phyloP scores from a whole-genome alignment of 2,329 filamentous ascomycete species.

The Stachybotrys chlorohalonatus region DNA sequence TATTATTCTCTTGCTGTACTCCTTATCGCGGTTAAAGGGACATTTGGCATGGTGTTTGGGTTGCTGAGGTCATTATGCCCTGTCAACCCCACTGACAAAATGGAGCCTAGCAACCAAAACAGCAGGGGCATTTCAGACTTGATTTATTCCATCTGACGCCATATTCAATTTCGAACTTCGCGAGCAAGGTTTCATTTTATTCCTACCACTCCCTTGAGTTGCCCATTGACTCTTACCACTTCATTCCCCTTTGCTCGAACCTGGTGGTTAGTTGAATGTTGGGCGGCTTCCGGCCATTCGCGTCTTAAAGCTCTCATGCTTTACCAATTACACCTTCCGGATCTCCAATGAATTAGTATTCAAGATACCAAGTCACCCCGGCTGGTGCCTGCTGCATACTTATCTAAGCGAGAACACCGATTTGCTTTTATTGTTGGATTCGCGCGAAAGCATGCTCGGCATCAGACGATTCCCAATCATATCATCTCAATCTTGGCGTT shows the following conservation, averaged over 20 bases:
- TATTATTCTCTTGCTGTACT: not conserved
- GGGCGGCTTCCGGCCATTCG: not conserved
- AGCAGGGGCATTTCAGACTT: too few species aligned
- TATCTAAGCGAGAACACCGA: too few species aligned
- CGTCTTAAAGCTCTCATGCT: not conserved
- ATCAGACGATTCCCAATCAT: constrained; percentile 6
- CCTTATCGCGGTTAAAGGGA: not conserved
- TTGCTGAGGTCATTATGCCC: not conserved
- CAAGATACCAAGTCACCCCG: not conserved
- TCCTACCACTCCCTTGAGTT: too few species aligned
- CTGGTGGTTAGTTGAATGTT: too few species aligned
- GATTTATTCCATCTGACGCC: too few species aligned
- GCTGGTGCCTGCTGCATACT: too few species aligned
- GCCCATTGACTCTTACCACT: too few species aligned
- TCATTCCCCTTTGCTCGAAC: too few species aligned
- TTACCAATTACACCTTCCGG: not conserved
- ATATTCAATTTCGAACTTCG: too few species aligned
- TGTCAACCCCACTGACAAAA: not conserved
- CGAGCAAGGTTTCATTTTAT: too few species aligned
- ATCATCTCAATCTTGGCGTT: constrained; percentile 4
- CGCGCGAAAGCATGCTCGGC: constrained; percentile 11
- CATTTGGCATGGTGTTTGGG: not conserved
- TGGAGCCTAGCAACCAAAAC: not conserved
- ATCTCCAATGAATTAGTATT: not conserved
- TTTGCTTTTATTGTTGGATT: too few species aligned